Evolutionary conservation across 2,329 filamentous ascomycete genomes (phyloP).

Genomic region (Pestalotiopsis sp.): DNA sequence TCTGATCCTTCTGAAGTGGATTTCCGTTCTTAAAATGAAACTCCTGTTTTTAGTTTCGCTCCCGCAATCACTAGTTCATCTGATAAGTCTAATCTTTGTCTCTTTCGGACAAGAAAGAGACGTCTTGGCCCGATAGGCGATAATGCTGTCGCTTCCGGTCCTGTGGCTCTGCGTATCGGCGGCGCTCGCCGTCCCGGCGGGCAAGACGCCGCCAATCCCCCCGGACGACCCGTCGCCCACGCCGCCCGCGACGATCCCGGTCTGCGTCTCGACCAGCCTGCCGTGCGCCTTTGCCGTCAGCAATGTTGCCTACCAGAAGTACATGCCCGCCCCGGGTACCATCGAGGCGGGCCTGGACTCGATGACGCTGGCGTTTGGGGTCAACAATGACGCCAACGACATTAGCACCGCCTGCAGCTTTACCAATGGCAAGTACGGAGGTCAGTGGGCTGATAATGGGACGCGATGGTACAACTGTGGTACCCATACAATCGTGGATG

Average conservation of each 20-base stretch:
- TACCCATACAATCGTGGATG: conserved; percentile 18
- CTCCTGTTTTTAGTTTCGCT: background rate
- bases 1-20: background rate
- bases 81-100: background rate
- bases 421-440: conserved; percentile 16
- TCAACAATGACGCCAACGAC: conserved; percentile 21
- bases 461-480: conserved; percentile 21
- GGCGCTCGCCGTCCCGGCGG: background rate
- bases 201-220: background rate
- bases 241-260: background rate
- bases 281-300: conserved; percentile 17
- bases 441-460: conserved; percentile 20
- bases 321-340: conserved; percentile 12
- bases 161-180: background rate
- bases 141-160: background rate
- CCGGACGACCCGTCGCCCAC: background rate
- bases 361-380: conserved; percentile 21
- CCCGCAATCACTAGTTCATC: background rate
- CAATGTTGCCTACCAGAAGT: conserved; percentile 16
- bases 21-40: background rate
- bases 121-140: background rate
- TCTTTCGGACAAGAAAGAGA: background rate
- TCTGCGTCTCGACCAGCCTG: background rate
- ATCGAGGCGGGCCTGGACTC: conserved; percentile 18
- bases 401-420: conserved; percentile 18